A percentile compares a stretch with the other conserved stretches of the same genome.
Evolutionary conservation across 106 monocot genomes (phyloP).

Genomic region (Alisma plantagoaquatica): DNA sequence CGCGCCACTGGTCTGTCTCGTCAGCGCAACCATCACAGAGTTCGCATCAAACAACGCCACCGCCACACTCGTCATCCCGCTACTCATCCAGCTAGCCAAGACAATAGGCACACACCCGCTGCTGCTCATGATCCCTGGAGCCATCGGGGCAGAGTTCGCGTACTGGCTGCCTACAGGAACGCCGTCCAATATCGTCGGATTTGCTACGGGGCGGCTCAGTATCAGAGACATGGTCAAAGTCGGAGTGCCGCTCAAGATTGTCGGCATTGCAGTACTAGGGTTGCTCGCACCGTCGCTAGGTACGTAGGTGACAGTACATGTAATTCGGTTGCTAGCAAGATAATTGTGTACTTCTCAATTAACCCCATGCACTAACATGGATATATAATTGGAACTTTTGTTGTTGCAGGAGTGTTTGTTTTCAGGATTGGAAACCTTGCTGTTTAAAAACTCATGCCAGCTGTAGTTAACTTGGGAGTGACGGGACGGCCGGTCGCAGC

Average conservation of each 20-base stretch:
- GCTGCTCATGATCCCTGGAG: conserved; percentile 71
- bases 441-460: too few relatives aligned
- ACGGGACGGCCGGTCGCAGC: too few relatives aligned
- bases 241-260: conserved; percentile 66
- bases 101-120: conserved; percentile 64
- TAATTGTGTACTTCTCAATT: too few relatives aligned
- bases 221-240: conserved; percentile 71
- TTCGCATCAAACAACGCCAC: conserved; percentile 85
- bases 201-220: conserved; percentile 58
- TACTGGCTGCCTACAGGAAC: conserved; percentile 82
- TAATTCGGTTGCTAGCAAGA: too few relatives aligned
- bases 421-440: too few relatives aligned
- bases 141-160: conserved; percentile 77
- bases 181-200: conserved; percentile 76
- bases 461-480: too few relatives aligned
- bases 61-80: conserved; percentile 64
- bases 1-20: conserved; percentile 52
- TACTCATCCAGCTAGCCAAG: conserved; percentile 60
- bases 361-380: too few relatives aligned
- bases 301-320: too few relatives aligned
- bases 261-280: conserved; percentile 33
- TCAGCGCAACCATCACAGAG: conserved; percentile 71
- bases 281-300: conserved; percentile 83
- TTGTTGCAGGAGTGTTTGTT: too few relatives aligned
- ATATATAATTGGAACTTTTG: too few relatives aligned